These are phyloP conservation scores for Nasturtium officinale DNA, from an alignment of 345 rosid species.

Conservation along the genomic window DNA sequence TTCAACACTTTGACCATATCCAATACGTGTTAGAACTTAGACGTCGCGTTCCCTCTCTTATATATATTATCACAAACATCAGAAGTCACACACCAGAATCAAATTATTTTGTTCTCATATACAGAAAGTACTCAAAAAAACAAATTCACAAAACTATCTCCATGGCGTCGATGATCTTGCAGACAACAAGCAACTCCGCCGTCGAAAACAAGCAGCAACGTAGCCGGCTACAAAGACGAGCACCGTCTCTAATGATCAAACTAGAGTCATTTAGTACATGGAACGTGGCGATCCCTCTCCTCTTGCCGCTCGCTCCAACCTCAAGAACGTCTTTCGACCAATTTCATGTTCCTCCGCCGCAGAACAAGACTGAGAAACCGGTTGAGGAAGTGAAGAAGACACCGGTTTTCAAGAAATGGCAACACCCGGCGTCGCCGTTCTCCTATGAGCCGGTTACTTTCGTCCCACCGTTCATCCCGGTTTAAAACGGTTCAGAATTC, in stretches of 20 bases:
- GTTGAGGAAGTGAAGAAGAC: constrained; percentile 42
- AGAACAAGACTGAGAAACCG: constrained; percentile 26
- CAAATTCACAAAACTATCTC: not conserved
- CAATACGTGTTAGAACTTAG: constrained; percentile 14
- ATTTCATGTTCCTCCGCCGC: constrained; percentile 2
- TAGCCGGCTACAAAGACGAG: constrained; percentile 62
- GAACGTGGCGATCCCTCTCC: constrained; percentile 84
- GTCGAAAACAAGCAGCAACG: constrained; percentile 33
- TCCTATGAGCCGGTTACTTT: constrained; percentile 48
- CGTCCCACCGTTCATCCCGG: constrained; percentile 59
- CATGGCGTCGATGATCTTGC: constrained; percentile 14
- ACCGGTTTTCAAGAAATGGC: constrained; percentile 75
- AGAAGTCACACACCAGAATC: not conserved
- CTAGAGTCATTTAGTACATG: constrained; percentile 46
- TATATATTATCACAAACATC: not conserved
- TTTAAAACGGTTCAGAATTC: constrained; percentile 20
- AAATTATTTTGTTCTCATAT: not conserved
- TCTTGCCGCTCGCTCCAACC: constrained; percentile 69
- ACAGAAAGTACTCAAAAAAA: not conserved
- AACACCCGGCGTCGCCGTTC: constrained; percentile 86
- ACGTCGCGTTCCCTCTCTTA: not conserved
- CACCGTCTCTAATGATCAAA: constrained; percentile 64
- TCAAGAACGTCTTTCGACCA: constrained; percentile 42
- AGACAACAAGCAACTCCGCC: constrained; percentile 18
- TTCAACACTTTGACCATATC: constrained; percentile 12